phyloP scores from a whole-genome alignment of 768 basidiomycete genomes.

The Sporobolomyces pararoseus region DNA sequence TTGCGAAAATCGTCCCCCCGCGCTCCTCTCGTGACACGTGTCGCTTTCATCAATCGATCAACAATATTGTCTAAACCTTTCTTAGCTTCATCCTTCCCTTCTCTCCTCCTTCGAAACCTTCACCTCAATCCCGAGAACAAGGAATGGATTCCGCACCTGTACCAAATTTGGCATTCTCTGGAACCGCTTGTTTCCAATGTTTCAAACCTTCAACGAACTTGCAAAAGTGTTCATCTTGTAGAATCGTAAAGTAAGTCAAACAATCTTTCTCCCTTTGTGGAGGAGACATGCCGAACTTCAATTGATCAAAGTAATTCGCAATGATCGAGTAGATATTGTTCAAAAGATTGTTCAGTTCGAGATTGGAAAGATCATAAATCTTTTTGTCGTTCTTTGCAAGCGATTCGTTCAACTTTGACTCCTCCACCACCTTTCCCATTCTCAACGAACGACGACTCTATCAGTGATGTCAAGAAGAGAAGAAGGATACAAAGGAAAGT shows the following conservation, averaged over 20 bases:
- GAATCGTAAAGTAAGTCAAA: constrained; percentile 7
- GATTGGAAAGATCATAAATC: constrained; percentile 33
- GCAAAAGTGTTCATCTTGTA: constrained; percentile 10
- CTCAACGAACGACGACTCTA: neutral
- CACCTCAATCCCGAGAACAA: neutral
- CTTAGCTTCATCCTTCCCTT: neutral
- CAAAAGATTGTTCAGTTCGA: constrained; percentile 5
- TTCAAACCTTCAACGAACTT: constrained; percentile 2
- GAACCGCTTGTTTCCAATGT: constrained; percentile 22
- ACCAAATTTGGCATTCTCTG: constrained; percentile 17
- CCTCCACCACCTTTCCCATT: constrained; percentile 3
- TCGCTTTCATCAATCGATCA: too few relatives aligned
- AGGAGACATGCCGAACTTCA: too few relatives aligned
- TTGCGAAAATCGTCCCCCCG: too few relatives aligned
- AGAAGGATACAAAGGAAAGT: neutral
- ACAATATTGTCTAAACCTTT: too few relatives aligned
- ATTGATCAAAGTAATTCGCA: too few relatives aligned
- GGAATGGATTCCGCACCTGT: constrained; percentile 18
- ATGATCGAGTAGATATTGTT: constrained; percentile 32
- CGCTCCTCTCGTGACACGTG: too few relatives aligned
- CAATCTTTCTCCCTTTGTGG: neutral
- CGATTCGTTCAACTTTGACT: constrained; percentile 7
- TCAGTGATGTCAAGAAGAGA: neutral
- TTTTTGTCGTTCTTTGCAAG: constrained; percentile 21
- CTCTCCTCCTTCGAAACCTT: neutral